Evolutionary conservation across 2,329 filamentous ascomycete species (phyloP).

Genomic region (Orbilia blumenaviensis): DNA sequence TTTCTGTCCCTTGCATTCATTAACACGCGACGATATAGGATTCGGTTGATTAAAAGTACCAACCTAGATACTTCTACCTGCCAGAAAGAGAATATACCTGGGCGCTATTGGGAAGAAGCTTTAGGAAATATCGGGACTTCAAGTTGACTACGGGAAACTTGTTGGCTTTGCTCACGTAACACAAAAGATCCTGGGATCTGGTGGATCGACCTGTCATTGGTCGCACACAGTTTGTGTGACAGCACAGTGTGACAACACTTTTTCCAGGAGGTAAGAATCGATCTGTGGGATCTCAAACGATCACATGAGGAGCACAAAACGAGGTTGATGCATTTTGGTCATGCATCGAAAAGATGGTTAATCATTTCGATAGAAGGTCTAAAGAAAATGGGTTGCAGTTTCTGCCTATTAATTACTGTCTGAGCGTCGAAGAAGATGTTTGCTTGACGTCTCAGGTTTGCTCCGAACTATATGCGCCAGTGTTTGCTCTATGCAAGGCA

Average conservation of each 20-base stretch:
- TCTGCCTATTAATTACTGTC: neutral
- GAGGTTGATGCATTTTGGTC: no score
- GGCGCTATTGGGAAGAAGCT: no score
- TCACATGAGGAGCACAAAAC: constrained; percentile 1
- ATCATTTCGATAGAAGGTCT: no score
- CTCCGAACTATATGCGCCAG: neutral
- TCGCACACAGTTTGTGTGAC: constrained; percentile 9
- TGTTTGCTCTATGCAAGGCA: constrained; percentile 52
- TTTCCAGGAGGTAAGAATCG: neutral
- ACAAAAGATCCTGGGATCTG: neutral
- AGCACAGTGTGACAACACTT: constrained; percentile 33
- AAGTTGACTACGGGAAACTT: neutral
- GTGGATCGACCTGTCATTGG: neutral
- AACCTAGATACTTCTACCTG: no score
- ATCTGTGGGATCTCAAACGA: neutral
- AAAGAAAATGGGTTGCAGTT: no score
- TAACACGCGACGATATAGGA: neutral
- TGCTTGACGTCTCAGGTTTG: constrained; percentile 42
- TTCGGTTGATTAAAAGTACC: no score
- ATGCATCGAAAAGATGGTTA: no score
- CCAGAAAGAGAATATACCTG: no score
- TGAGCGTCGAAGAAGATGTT: constrained; percentile 8
- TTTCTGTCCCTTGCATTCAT: neutral
- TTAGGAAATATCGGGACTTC: no score
- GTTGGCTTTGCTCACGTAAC: neutral